Evolutionary conservation across 148 eudicot species (phyloP), one percentile per base, ranked within the genome.

Genomic region (Dianthus caryophyllus): DNA sequence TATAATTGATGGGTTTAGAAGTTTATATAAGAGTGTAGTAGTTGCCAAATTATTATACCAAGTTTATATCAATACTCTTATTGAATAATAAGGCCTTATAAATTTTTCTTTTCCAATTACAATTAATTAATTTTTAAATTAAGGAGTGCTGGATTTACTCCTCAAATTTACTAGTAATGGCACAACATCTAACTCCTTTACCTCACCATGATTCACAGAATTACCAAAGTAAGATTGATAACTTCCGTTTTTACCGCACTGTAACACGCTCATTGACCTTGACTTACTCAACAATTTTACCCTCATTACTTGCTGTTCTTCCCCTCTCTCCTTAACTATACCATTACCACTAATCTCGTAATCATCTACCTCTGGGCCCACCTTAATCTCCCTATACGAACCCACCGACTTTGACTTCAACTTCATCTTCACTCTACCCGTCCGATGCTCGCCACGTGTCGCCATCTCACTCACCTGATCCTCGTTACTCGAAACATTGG

Each of bases 371-470:
- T 51, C 77, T 11, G 71, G 43, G 0, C 61, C 73, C 77, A 21
- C 76, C 62, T 75, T 70, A 31, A 74, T 53, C 76, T 77, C 93
- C 9, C 72, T 52, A 15, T 21, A 66, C 0, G 84, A 82, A 2
- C 98, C 95, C 10, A 77, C 79, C 1, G 97, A 92, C 61, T 77
- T 92, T 2, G 97, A 92, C 55, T 75, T 92, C 1, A n/a, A n/a
- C n/a, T n/a, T n/a, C 89, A 87, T 33, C 38, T 33, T n/a, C n/a
- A n/a, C n/a, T 58, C 84, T 61, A 10, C 36, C 75, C 73, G 78
- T 76, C 9, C 68, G 73, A 36, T 69, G 66, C 0, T 58, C 36
- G 31, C 61, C 76, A 80, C 54, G 54, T 72, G 67, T 59, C 39
- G 21, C 16, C 44, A 15, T 25, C 64, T 53, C 70, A 26, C 26